A percentile compares a stretch with the other conserved stretches of the same genome.
Conservation (phyloP, 2,329 filamentous ascomycete genomes). For the Colletotrichum paranaense region DNA sequence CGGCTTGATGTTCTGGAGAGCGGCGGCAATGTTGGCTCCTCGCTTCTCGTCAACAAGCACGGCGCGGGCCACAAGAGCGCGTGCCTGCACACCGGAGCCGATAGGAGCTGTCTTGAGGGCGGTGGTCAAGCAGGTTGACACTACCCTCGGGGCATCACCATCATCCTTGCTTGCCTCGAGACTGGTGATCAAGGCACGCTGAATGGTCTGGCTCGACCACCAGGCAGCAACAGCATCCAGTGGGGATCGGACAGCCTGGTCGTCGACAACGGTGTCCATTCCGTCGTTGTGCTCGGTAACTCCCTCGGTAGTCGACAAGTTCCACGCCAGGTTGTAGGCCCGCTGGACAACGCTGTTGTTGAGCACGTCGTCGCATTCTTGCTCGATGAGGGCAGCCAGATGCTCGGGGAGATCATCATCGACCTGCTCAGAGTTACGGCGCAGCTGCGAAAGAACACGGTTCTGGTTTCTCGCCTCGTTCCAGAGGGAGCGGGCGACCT, state of each 20-base stretch:
- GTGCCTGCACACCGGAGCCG: constrained; percentile 76
- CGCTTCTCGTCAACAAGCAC: constrained; percentile 66
- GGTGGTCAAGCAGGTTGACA: constrained; percentile 67
- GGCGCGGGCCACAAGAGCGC: constrained; percentile 69
- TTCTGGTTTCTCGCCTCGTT: constrained; percentile 79
- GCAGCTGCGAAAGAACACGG: constrained; percentile 57
- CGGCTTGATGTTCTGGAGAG: constrained; percentile 63
- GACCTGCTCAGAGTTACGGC: constrained; percentile 56
- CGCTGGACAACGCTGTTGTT: constrained; percentile 82
- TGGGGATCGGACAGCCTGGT: constrained; percentile 85
- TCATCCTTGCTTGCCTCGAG: constrained; percentile 66
- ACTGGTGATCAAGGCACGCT: constrained; percentile 73
- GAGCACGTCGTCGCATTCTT: constrained; percentile 85
- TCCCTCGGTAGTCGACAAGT: constrained; percentile 78
- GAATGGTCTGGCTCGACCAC: constrained; percentile 81
- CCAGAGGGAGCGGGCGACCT: constrained; percentile 83
- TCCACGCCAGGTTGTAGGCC: constrained; percentile 91
- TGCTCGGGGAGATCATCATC: constrained; percentile 81
- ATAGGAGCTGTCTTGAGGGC: constrained; percentile 81
- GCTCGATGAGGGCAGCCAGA: constrained; percentile 78
- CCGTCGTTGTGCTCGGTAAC: constrained; percentile 73
- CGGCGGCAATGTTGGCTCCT: constrained; percentile 66
- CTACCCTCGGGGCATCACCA: constrained; percentile 50
- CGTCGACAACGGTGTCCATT: constrained; percentile 86
- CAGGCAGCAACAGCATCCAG: constrained; percentile 92